Conservation (phyloP, 495 filamentous ascomycete genomes). For the Halenospora varia region DNA sequence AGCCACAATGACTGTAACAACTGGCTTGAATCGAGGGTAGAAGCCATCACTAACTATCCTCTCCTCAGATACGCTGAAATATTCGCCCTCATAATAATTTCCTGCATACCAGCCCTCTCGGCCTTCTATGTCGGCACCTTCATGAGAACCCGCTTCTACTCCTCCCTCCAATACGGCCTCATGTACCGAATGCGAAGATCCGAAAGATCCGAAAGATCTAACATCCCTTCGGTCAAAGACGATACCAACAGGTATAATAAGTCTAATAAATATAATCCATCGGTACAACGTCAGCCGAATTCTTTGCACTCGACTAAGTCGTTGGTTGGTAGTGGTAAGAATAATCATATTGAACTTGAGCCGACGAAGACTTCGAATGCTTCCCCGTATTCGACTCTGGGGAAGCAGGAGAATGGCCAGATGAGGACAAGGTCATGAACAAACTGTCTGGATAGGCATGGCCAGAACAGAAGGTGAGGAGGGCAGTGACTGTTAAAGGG, state of each 20-base stretch:
- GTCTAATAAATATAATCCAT: conserved; percentile 1
- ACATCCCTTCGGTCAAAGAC: background rate
- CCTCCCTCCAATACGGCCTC: background rate
- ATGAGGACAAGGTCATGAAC: background rate
- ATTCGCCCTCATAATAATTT: background rate
- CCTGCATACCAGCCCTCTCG: background rate
- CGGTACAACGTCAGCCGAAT: background rate
- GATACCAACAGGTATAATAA: background rate
- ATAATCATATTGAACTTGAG: background rate
- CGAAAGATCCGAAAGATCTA: background rate
- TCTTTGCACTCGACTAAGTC: conserved; percentile 3
- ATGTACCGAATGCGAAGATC: background rate
- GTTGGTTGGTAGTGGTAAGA: conserved; percentile 1
- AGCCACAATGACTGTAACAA: background rate
- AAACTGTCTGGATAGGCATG: background rate
- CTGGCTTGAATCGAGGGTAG: background rate
- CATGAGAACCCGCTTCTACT: conserved; percentile 1
- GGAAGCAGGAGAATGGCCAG: conserved; percentile 1
- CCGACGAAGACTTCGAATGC: background rate
- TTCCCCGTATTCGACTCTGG: background rate
- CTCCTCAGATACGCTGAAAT: background rate
- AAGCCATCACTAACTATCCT: background rate
- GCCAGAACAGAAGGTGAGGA: background rate
- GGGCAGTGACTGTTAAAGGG: background rate
- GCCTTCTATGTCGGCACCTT: conserved; percentile 3